Conservation (phyloP, 495 filamentous ascomycete species). For the Daldinia vernicosa region DNA sequence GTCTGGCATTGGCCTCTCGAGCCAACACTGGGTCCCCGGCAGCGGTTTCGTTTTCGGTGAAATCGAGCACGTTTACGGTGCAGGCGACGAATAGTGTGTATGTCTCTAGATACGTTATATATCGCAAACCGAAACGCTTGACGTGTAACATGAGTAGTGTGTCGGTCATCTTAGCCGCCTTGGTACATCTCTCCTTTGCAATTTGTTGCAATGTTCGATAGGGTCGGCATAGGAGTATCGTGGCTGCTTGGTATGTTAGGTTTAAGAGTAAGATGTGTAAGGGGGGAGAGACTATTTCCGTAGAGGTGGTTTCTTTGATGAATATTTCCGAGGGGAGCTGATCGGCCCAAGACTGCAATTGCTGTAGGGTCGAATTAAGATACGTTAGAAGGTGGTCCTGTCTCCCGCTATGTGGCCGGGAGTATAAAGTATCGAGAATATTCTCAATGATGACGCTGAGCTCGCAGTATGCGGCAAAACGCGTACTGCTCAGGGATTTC, state of each 20-base stretch:
- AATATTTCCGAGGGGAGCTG: not conserved
- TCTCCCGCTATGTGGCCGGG: not conserved
- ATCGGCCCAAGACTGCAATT: not conserved
- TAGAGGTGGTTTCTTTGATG: not conserved
- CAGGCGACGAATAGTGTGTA: not conserved
- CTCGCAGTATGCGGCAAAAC: not conserved
- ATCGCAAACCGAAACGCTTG: not conserved
- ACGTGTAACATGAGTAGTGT: not conserved
- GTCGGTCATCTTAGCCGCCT: not conserved
- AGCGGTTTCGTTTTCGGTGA: not conserved
- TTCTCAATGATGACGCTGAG: not conserved
- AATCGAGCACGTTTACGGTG: not conserved
- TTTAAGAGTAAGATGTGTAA: slow-evolving; percentile 15
- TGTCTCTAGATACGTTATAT: not conserved
- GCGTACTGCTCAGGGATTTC: not conserved
- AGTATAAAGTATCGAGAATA: not conserved
- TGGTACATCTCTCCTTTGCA: not conserved
- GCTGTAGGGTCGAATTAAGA: not conserved
- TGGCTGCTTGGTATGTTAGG: slow-evolving; percentile 16
- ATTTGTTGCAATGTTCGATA: slow-evolving; percentile 8
- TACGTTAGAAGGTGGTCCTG: not conserved
- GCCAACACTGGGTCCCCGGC: not conserved
- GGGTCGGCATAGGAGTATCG: slow-evolving; percentile 13
- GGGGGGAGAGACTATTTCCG: slow-evolving; percentile 14
- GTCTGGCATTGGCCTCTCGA: slow-evolving; percentile 16